Percentiles rank a stretch among this genome's conserved stretches.
phyloP scores from a whole-genome alignment of 2,329 filamentous ascomycete genomes.

The Aureobasidium sp. region DNA sequence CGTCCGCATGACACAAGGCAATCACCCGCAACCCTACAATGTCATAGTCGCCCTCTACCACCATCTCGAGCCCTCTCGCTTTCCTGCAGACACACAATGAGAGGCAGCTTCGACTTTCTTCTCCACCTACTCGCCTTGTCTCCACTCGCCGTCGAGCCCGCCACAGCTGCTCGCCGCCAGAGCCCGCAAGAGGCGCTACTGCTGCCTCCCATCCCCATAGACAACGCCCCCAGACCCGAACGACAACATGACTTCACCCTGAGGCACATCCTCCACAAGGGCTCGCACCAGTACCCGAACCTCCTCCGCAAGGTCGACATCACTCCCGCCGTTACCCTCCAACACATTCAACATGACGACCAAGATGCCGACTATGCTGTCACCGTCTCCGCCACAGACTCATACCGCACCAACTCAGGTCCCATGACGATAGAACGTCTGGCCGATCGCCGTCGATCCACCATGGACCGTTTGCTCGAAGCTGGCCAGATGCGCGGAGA shows the following conservation, averaged over 20 bases:
- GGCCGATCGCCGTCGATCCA: slow-evolving; percentile 63
- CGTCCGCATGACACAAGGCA: neutral
- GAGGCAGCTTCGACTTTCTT: neutral
- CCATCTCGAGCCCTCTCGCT: neutral
- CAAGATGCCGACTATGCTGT: neutral
- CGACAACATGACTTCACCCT: slow-evolving; percentile 42
- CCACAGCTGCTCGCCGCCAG: neutral
- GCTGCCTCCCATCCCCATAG: slow-evolving; percentile 11
- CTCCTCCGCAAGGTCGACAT: slow-evolving; percentile 74
- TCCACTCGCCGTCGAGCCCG: slow-evolving; percentile 1
- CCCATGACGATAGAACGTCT: slow-evolving; percentile 68
- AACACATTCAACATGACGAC: neutral
- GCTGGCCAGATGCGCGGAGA: slow-evolving; percentile 60
- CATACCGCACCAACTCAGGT: slow-evolving; percentile 53
- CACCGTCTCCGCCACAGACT: neutral
- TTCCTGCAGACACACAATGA: neutral
- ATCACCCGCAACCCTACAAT: neutral
- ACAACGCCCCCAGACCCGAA: neutral
- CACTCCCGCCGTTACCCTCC: neutral
- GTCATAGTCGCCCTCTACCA: neutral
- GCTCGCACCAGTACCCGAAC: slow-evolving; percentile 65
- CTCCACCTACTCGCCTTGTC: slow-evolving; percentile 11
- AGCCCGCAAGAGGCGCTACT: slow-evolving; percentile 13
- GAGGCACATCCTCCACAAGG: slow-evolving; percentile 88
- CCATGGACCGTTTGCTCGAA: slow-evolving; percentile 70